A percentile compares a stretch with the other conserved stretches of the same genome.
These are phyloP conservation scores for Wallacemonas collosoma DNA, from an alignment of 208 protist species.

Conservation along the genomic window DNA sequence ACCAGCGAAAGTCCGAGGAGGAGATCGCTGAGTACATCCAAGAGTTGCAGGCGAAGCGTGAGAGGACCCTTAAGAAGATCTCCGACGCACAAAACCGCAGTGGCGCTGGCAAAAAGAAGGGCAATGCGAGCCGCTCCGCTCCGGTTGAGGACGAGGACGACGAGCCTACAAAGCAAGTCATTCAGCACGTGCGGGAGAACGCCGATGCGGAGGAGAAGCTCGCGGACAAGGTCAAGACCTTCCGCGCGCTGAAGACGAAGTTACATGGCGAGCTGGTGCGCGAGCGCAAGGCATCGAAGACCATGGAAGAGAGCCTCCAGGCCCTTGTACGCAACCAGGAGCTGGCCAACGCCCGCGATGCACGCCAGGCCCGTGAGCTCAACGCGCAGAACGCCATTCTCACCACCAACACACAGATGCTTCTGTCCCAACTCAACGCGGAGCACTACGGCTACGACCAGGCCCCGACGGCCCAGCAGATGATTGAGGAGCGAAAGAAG, in stretches of 20 bases:
- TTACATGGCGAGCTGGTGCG: slow-evolving; percentile 55
- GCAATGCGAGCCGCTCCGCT: slow-evolving; percentile 34
- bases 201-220: slow-evolving; percentile 30
- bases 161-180: slow-evolving; percentile 39
- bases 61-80: slow-evolving; percentile 47
- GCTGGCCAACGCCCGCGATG: slow-evolving; percentile 61
- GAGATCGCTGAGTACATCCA: slow-evolving; percentile 73
- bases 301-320: slow-evolving; percentile 44
- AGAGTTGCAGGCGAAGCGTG: slow-evolving; percentile 60
- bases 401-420: slow-evolving; percentile 67
- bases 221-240: slow-evolving; percentile 58
- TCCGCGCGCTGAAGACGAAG: slow-evolving; percentile 65
- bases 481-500: slow-evolving; percentile 54
- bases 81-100: slow-evolving; percentile 36
- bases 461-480: slow-evolving; percentile 54
- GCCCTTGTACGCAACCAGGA: slow-evolving; percentile 45
- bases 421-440: slow-evolving; percentile 74
- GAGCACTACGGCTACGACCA: slow-evolving; percentile 78
- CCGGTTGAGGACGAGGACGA: slow-evolving; percentile 23
- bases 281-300: slow-evolving; percentile 41
- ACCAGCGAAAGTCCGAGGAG: slow-evolving; percentile 56
- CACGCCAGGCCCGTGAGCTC: slow-evolving; percentile 60
- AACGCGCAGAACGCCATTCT: slow-evolving; percentile 69
- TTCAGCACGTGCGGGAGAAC: slow-evolving; percentile 48
- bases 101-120: slow-evolving; percentile 18